Evolutionary conservation across 192 early-diverging fungal species (phyloP).

Genomic region (Coemansia sp.): DNA sequence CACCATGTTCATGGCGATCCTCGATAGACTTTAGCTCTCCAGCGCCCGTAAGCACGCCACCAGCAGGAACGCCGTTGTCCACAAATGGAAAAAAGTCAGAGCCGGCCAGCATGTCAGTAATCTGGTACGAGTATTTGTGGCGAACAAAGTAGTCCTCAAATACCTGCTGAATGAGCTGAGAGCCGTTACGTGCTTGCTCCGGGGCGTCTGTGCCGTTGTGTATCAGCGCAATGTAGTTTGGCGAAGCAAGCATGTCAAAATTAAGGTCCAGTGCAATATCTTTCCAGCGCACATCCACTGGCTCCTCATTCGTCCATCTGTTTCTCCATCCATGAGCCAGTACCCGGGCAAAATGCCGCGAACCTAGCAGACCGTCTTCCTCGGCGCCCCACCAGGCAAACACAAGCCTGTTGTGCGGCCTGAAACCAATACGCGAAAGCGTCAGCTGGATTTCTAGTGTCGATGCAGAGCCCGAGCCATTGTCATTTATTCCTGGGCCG

Average conservation of each 20-base stretch:
- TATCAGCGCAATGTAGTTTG: constrained; percentile 67
- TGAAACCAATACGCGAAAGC: constrained; percentile 45
- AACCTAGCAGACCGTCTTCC: constrained; percentile 68
- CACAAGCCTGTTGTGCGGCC: constrained; percentile 59
- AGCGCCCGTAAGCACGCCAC: constrained; percentile 67
- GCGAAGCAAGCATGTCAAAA: constrained; percentile 74
- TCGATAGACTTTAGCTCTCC: constrained; percentile 60
- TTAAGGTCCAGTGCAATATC: constrained; percentile 65
- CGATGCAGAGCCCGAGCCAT: constrained; percentile 63
- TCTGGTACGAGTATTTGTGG: constrained; percentile 51
- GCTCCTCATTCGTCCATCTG: constrained; percentile 38
- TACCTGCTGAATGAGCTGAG: constrained; percentile 58
- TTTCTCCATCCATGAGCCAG: constrained; percentile 50
- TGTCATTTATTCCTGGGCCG: constrained; percentile 72
- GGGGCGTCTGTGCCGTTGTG: constrained; percentile 67
- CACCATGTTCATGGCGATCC: constrained; percentile 59
- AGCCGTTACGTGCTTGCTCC: constrained; percentile 44
- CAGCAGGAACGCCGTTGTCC: constrained; percentile 62
- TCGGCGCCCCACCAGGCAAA: constrained; percentile 79
- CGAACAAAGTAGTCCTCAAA: constrained; percentile 61
- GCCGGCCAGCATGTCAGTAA: constrained; percentile 62
- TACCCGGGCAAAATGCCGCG: constrained; percentile 59
- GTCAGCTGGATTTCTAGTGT: constrained; percentile 63
- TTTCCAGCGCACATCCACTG: constrained; percentile 31
- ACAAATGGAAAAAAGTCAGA: constrained; percentile 71